Percentiles rank a stretch among this genome's conserved stretches.
Conservation (phyloP, 768 basidiomycete genomes). For the Hericium alpestre region DNA sequence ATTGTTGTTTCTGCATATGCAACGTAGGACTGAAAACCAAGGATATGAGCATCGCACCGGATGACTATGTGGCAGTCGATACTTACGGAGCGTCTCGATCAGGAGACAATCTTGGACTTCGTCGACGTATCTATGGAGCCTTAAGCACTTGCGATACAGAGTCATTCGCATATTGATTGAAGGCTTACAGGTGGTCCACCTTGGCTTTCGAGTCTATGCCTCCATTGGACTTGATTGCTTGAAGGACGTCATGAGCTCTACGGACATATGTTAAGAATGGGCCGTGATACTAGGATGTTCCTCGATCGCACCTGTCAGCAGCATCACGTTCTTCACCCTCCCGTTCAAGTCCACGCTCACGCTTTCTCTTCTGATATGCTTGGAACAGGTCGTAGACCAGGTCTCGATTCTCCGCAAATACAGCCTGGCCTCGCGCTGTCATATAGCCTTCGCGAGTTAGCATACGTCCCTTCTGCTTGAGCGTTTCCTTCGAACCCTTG, state of each 20-base stretch:
- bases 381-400: conserved; percentile 30
- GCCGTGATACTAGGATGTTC: too few relatives aligned
- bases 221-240: conserved; percentile 18
- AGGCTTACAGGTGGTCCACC: conserved; percentile 45
- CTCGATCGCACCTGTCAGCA: conserved; percentile 43
- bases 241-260: conserved; percentile 44
- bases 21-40: conserved; percentile 39
- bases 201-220: conserved; percentile 38
- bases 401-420: neutral
- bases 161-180: neutral
- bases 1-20: conserved; percentile 51
- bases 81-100: conserved; percentile 49
- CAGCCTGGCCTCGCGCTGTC: neutral
- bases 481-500: conserved; percentile 52
- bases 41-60: neutral
- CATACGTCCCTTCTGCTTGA: conserved; percentile 12
- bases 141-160: neutral
- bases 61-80: neutral
- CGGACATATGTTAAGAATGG: neutral
- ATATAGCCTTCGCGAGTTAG: conserved; percentile 6
- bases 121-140: conserved; percentile 47
- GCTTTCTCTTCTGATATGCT: conserved; percentile 38
- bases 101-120: conserved; percentile 67
- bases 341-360: neutral
- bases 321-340: conserved; percentile 36